Conservation (phyloP, 495 filamentous ascomycete genomes). For the Xylaria curta region DNA sequence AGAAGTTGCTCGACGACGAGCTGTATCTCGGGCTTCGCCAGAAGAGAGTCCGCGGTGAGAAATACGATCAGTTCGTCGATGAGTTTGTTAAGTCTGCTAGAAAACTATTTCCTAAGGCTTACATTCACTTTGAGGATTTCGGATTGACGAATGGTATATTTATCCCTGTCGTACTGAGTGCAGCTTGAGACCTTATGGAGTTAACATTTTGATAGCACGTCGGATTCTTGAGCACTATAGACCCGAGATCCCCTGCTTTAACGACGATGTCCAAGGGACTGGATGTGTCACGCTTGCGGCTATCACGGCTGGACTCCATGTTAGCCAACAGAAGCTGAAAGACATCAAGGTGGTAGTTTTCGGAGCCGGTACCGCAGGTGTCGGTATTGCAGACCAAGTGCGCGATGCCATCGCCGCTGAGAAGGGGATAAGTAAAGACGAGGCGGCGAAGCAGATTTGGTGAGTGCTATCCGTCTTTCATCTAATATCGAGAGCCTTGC, state of each 20-base stretch:
- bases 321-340: constrained; percentile 67
- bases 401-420: constrained; percentile 77
- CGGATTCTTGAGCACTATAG: constrained; percentile 78
- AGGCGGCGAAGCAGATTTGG: constrained; percentile 86
- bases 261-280: constrained; percentile 91
- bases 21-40: constrained; percentile 80
- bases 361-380: constrained; percentile 85
- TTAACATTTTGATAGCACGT: constrained; percentile 43
- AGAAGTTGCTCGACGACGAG: constrained; percentile 76
- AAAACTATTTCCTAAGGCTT: constrained; percentile 77
- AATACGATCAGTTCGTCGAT: constrained; percentile 82
- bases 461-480: constrained; percentile 40
- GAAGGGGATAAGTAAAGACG: constrained; percentile 68
- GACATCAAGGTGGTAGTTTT: constrained; percentile 77
- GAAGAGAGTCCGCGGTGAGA: constrained; percentile 67
- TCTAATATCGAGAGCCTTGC: background rate
- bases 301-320: constrained; percentile 73
- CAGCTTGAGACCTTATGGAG: background rate
- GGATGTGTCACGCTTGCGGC: constrained; percentile 86
- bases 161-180: background rate
- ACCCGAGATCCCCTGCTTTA: constrained; percentile 79
- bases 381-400: constrained; percentile 86
- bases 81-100: constrained; percentile 71
- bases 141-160: constrained; percentile 58
- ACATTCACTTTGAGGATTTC: constrained; percentile 81